A percentile compares a stretch with the other conserved stretches of the same genome.
phyloP scores from a whole-genome alignment of 2,329 filamentous ascomycete genomes.

The Fusarium solani-melongenae region DNA sequence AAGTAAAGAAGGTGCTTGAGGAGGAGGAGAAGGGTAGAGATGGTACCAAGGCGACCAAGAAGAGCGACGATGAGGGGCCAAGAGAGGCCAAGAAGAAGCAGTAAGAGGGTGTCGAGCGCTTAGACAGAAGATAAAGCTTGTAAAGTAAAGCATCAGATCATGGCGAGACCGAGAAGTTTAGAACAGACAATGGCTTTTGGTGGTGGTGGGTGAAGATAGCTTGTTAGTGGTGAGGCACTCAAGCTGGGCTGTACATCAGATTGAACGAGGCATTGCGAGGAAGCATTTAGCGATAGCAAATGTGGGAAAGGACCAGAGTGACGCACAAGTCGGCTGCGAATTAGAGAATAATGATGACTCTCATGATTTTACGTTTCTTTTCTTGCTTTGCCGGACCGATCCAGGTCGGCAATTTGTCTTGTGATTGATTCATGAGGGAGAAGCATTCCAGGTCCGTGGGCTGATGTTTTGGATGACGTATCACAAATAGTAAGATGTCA shows the following conservation, averaged over 20 bases:
- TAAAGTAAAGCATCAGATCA: conserved; percentile 28
- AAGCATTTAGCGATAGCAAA: conserved; percentile 25
- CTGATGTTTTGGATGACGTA: conserved; percentile 37
- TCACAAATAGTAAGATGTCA: not conserved
- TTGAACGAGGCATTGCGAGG: not conserved
- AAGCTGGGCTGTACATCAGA: not conserved
- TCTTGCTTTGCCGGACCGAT: not conserved
- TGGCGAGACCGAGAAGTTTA: conserved; percentile 16
- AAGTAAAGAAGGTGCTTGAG: conserved; percentile 68
- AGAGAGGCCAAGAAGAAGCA: conserved; percentile 41
- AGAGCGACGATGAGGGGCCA: conserved; percentile 48
- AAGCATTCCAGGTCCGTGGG: conserved; percentile 11
- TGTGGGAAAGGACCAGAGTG: not conserved
- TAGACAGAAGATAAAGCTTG: not conserved
- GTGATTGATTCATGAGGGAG: not conserved
- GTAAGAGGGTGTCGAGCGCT: conserved; percentile 2
- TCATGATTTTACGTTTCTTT: not conserved
- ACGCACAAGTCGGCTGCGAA: not conserved
- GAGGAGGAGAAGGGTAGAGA: conserved; percentile 58
- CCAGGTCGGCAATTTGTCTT: not conserved
- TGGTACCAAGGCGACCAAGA: conserved; percentile 50
- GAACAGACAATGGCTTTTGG: conserved; percentile 2
- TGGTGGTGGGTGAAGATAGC: conserved; percentile 2
- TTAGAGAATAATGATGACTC: not conserved
- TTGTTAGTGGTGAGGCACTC: conserved; percentile 4